These are phyloP conservation scores for Mycena rosella DNA, from an alignment of 768 basidiomycete genomes.

Conservation along the genomic window DNA sequence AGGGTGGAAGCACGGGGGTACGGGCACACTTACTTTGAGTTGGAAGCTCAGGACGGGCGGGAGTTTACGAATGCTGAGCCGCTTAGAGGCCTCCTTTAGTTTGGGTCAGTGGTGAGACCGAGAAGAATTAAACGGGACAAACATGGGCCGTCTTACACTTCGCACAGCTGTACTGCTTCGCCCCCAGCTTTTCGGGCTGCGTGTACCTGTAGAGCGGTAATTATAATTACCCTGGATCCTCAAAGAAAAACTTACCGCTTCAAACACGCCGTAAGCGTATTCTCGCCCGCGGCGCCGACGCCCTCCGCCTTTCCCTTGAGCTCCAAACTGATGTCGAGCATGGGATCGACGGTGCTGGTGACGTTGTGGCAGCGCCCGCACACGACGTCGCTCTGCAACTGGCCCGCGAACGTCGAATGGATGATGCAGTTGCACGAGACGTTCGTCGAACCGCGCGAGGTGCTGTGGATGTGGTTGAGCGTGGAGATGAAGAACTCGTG, in stretches of 20 bases:
- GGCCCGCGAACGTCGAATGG: constrained; percentile 90
- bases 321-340: constrained; percentile 92
- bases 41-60: constrained; percentile 95
- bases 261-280: constrained; percentile 82
- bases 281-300: constrained; percentile 59
- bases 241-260: constrained; percentile 61
- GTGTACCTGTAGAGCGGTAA: constrained; percentile 72
- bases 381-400: constrained; percentile 88
- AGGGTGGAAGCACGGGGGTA: background rate
- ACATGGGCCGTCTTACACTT: constrained; percentile 83
- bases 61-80: constrained; percentile 85
- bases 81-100: constrained; percentile 81
- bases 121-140: constrained; percentile 38
- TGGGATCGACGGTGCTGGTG: constrained; percentile 87
- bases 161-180: constrained; percentile 86
- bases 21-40: constrained; percentile 79
- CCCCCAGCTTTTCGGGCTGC: constrained; percentile 84
- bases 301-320: constrained; percentile 69
- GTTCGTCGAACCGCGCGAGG: constrained; percentile 79
- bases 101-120: constrained; percentile 13
- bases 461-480: constrained; percentile 89
- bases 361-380: constrained; percentile 88
- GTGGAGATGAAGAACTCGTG: constrained; percentile 90
- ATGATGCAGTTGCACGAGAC: constrained; percentile 91
- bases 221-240: background rate